Conservation (phyloP, 208 protist genomes). For the Trypanosoma brucei region DNA sequence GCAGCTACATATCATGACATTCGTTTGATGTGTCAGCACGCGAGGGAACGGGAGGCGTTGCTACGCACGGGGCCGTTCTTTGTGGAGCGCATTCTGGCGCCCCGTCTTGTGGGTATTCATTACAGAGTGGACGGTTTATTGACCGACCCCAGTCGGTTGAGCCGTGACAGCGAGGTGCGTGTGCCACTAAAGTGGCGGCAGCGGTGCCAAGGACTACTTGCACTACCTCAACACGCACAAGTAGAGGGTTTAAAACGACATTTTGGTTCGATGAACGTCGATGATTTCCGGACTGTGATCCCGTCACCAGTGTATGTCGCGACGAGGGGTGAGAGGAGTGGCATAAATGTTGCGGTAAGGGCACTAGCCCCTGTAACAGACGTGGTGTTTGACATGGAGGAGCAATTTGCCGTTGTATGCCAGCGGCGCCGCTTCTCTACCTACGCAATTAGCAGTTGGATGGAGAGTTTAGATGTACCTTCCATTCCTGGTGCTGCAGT, state of each 20-base stretch:
- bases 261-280: neutral
- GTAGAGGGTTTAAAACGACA: neutral
- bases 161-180: neutral
- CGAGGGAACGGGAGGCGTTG: constrained; percentile 3
- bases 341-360: neutral
- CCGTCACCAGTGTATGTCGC: neutral
- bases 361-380: constrained; percentile 6
- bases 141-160: constrained; percentile 12
- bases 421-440: constrained; percentile 7
- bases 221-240: constrained; percentile 6
- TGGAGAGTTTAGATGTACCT: neutral
- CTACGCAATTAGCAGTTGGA: constrained; percentile 17
- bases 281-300: constrained; percentile 7
- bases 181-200: neutral
- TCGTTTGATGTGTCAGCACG: constrained; percentile 5
- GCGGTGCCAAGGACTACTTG: constrained; percentile 1
- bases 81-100: constrained; percentile 19
- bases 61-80: constrained; percentile 15
- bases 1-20: constrained; percentile 6
- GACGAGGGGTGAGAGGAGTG: neutral
- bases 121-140: neutral
- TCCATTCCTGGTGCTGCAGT: neutral
- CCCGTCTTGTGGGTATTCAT: neutral
- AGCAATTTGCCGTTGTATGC: constrained; percentile 21
- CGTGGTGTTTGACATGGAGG: constrained; percentile 28